These are phyloP conservation scores for Naematelia aurantialba DNA, from an alignment of 768 basidiomycete species.

Conservation along the genomic window DNA sequence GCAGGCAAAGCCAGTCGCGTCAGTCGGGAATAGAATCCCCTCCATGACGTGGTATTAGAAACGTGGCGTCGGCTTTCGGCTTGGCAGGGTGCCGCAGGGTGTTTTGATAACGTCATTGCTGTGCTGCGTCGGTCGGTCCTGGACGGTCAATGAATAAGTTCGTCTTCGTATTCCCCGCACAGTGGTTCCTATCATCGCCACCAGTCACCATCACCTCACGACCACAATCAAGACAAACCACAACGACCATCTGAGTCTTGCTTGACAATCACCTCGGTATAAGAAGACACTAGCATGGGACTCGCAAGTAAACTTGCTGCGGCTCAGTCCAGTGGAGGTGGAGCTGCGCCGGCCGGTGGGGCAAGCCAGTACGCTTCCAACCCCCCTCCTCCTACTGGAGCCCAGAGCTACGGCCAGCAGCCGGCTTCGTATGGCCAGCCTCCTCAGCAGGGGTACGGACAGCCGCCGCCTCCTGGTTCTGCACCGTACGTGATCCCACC, in stretches of 20 bases:
- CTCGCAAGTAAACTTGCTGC: slow-evolving; percentile 44
- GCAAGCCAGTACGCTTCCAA: slow-evolving; percentile 5
- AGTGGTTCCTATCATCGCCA: background rate
- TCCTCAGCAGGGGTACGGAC: slow-evolving; percentile 18
- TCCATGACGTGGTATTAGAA: no score
- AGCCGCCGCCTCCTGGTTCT: slow-evolving; percentile 2
- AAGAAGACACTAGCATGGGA: slow-evolving; percentile 41
- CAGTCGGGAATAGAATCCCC: no score
- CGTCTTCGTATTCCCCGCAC: slow-evolving; percentile 8
- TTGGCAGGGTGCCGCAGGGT: no score
- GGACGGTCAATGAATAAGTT: no score
- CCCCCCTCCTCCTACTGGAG: slow-evolving; percentile 6
- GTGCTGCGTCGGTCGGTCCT: no score
- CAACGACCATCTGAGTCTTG: no score
- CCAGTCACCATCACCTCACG: background rate
- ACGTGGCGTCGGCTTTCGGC: no score
- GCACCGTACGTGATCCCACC: background rate
- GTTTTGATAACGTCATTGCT: no score
- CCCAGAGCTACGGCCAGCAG: slow-evolving; percentile 15
- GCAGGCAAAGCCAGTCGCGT: no score
- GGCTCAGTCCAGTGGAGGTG: slow-evolving; percentile 24
- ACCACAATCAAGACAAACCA: background rate
- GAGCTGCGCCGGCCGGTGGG: slow-evolving; percentile 18
- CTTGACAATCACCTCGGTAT: no score
- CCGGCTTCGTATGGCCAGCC: slow-evolving; percentile 18